Evolutionary conservation across 495 filamentous ascomycete genomes (phyloP).

Genomic region (Chaetomium fimeti): DNA sequence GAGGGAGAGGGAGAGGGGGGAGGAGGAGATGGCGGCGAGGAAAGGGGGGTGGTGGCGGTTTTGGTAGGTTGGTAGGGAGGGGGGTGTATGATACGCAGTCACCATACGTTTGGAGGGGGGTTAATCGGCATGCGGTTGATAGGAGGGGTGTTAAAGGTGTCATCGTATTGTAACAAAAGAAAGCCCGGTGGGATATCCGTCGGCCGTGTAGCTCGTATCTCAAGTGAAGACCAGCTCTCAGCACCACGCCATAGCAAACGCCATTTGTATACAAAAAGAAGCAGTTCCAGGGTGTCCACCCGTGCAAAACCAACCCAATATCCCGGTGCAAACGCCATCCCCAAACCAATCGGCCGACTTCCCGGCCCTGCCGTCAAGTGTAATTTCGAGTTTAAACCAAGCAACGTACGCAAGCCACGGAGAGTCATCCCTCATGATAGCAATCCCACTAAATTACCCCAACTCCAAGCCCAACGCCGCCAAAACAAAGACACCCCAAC

Average conservation of each 20-base stretch:
- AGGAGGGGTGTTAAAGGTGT: background rate
- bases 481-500: background rate
- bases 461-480: background rate
- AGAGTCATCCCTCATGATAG: slow-evolving; percentile 7
- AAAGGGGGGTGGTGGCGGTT: slow-evolving; percentile 49
- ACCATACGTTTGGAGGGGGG: background rate
- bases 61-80: slow-evolving; percentile 44
- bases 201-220: background rate
- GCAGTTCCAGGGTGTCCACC: background rate
- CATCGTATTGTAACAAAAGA: slow-evolving; percentile 1
- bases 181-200: background rate
- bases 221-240: background rate
- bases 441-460: background rate
- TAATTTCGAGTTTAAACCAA: background rate
- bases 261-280: background rate
- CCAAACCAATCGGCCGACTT: background rate
- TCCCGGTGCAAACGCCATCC: background rate
- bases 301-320: background rate
- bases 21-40: slow-evolving; percentile 45
- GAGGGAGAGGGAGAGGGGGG: slow-evolving; percentile 51
- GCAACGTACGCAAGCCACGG: background rate
- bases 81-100: background rate
- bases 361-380: background rate
- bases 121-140: background rate
- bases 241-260: background rate